These are phyloP conservation scores for Colletotrichum noveboracense DNA, from an alignment of 2,329 filamentous ascomycete species.

Conservation along the genomic window DNA sequence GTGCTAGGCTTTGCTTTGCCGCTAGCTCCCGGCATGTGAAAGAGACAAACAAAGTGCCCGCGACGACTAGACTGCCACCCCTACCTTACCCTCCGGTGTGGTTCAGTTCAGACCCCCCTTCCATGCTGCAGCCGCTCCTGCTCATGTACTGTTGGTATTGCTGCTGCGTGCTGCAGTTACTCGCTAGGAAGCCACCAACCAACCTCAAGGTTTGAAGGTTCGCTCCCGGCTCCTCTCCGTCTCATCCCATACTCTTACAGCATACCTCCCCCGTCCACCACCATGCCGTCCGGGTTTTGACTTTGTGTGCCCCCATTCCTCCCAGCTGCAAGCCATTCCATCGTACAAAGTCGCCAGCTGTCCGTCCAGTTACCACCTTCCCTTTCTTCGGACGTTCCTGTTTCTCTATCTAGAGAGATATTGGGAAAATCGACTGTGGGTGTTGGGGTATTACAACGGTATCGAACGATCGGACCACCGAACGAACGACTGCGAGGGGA, in stretches of 20 bases:
- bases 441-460: conserved; percentile 4
- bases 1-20: conserved; percentile 7
- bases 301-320: conserved; percentile 12
- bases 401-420: neutral
- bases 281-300: conserved; percentile 14
- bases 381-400: neutral
- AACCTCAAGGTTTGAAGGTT: conserved; percentile 17
- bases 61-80: neutral
- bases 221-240: conserved; percentile 22
- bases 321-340: conserved; percentile 3
- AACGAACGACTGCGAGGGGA: conserved; percentile 14
- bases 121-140: neutral
- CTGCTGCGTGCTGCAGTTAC: neutral
- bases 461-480: conserved; percentile 21
- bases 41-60: conserved; percentile 6
- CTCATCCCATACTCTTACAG: conserved; percentile 20
- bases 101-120: conserved; percentile 12
- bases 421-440: neutral
- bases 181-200: conserved; percentile 8
- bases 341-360: conserved; percentile 12
- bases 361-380: neutral
- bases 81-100: neutral
- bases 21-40: conserved; percentile 19
- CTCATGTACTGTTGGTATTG: neutral
- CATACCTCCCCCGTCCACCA: conserved; percentile 17